A percentile compares a stretch with the other conserved stretches of the same genome.
These are phyloP conservation scores for Suillus variegatus DNA, from an alignment of 768 basidiomycete genomes.

Conservation along the genomic window DNA sequence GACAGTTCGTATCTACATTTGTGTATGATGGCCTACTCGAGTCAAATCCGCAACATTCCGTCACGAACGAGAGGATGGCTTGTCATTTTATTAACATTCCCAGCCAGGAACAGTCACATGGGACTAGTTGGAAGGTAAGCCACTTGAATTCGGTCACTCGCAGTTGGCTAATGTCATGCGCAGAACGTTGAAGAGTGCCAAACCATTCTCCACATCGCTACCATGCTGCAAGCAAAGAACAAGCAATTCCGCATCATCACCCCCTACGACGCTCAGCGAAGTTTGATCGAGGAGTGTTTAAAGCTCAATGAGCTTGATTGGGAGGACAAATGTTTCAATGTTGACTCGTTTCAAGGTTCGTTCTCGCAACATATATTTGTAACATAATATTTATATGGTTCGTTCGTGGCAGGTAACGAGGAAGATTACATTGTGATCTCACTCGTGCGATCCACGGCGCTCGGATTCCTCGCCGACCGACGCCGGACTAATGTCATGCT, in stretches of 20 bases:
- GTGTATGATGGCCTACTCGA: conserved; percentile 65
- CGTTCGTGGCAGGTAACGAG: conserved; percentile 64
- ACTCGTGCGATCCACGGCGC: conserved; percentile 57
- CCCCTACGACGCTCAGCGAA: conserved; percentile 78
- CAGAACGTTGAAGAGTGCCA: conserved; percentile 57
- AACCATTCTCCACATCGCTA: conserved; percentile 57
- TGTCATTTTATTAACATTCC: conserved; percentile 67
- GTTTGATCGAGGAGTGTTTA: conserved; percentile 55
- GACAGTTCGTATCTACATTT: conserved; percentile 64
- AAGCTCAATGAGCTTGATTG: conserved; percentile 51
- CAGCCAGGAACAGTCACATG: conserved; percentile 35
- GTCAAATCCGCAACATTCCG: conserved; percentile 51
- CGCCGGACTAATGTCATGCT: conserved; percentile 91
- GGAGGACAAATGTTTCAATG: conserved; percentile 73
- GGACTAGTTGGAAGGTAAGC: conserved; percentile 37
- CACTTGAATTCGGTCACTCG: no score
- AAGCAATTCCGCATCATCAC: conserved; percentile 69
- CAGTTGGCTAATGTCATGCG: no score
- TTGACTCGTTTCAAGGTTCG: conserved; percentile 80
- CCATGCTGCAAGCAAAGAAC: conserved; percentile 49
- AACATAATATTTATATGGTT: conserved; percentile 5
- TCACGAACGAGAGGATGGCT: conserved; percentile 43
- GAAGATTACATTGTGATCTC: conserved; percentile 78
- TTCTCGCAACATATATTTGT: conserved; percentile 8
- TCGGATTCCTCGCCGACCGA: conserved; percentile 68